Conservation (phyloP, 106 monocot genomes). For the Narthecium ossifragum region DNA sequence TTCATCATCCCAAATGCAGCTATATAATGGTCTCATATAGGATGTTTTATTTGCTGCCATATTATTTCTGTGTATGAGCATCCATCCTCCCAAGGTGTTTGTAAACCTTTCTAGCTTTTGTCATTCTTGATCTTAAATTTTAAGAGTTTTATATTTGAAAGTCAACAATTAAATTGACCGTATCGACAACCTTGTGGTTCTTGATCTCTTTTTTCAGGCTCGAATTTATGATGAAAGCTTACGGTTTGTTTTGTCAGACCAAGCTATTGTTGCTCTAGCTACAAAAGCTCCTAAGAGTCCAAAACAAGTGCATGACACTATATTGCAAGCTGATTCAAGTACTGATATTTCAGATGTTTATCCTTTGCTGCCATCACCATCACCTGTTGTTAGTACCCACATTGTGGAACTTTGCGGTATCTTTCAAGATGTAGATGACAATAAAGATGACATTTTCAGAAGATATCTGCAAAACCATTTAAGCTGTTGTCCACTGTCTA, state of each 20-base stretch:
- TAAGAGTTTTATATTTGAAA: too few relatives aligned
- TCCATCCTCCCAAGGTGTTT: too few relatives aligned
- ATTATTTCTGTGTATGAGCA: too few relatives aligned
- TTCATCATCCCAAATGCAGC: too few relatives aligned
- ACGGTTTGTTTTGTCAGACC: conserved; percentile 73
- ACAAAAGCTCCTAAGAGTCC: conserved; percentile 41
- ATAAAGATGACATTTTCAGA: conserved; percentile 48
- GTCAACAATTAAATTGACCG: too few relatives aligned
- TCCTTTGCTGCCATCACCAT: conserved; percentile 34
- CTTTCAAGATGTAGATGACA: conserved; percentile 34
- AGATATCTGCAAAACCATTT: conserved; percentile 50
- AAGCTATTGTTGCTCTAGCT: conserved; percentile 64
- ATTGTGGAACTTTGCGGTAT: conserved; percentile 52
- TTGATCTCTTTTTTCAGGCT: conserved; percentile 44
- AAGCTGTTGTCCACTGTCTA: conserved; percentile 55
- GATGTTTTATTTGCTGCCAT: too few relatives aligned
- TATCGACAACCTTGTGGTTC: conserved; percentile 10
- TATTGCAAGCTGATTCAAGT: conserved; percentile 42
- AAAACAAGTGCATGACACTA: conserved; percentile 37
- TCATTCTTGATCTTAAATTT: too few relatives aligned
- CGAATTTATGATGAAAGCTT: conserved; percentile 95
- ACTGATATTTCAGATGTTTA: conserved; percentile 17
- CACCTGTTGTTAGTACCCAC: conserved; percentile 57
- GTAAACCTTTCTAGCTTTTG: too few relatives aligned
- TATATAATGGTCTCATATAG: too few relatives aligned